These are phyloP conservation scores for Globisporangium nodosum DNA, from an alignment of 352 stramenopile genomes.

Conservation along the genomic window DNA sequence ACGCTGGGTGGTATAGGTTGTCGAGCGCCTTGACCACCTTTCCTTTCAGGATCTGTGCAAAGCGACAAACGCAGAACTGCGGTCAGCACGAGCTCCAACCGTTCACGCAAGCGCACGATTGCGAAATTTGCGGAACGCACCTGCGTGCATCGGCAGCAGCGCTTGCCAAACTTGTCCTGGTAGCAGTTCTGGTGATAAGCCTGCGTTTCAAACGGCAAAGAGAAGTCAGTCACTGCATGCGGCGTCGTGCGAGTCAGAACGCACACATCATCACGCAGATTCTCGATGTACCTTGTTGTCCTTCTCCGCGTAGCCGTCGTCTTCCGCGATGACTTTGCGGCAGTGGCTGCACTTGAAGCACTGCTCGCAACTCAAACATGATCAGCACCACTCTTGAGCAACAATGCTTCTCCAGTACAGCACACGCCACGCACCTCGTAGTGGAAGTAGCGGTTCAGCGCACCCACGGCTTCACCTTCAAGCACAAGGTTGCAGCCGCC, in stretches of 20 bases:
- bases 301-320: slow-evolving; percentile 80
- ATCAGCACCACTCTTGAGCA: background rate
- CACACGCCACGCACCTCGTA: slow-evolving; percentile 38
- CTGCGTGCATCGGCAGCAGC: slow-evolving; percentile 72
- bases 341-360: slow-evolving; percentile 85
- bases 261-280: slow-evolving; percentile 1
- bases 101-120: background rate
- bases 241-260: background rate
- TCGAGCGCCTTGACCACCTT: slow-evolving; percentile 84
- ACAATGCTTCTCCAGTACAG: background rate
- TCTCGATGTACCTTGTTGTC: slow-evolving; percentile 44
- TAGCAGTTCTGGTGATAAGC: slow-evolving; percentile 81
- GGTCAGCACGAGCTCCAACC: background rate
- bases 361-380: slow-evolving; percentile 13
- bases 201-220: slow-evolving; percentile 12
- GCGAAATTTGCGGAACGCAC: slow-evolving; percentile 11
- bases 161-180: slow-evolving; percentile 72
- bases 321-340: slow-evolving; percentile 59
- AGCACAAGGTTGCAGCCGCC: slow-evolving; percentile 63
- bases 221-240: background rate
- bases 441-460: slow-evolving; percentile 79
- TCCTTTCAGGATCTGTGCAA: slow-evolving; percentile 54
- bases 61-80: background rate
- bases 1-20: slow-evolving; percentile 80
- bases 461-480: slow-evolving; percentile 75